Base-by-base conservation (phyloP, 805 yeast genomes). In the Vanderwaltozyma verrucispora region DNA sequence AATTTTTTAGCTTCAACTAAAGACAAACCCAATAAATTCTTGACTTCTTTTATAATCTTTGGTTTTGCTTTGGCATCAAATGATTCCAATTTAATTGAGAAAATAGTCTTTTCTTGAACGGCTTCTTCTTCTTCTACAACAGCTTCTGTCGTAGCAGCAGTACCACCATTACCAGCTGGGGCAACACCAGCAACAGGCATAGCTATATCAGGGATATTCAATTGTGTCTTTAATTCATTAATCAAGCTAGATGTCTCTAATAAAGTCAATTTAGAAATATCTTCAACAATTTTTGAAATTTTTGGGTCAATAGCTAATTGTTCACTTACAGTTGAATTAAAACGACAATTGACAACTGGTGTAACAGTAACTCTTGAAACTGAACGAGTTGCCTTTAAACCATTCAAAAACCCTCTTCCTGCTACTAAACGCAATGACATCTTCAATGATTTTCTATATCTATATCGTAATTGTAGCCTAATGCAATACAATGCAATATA, bases 1-100 rank as follows among this genome's bases (percentile, higher is more conserved):
- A 92, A 84, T 69, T 92, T 92, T 78, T 92, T 92, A 45, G 96
- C 84, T 62, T 92, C 97, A 43, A 92, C 98, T 51, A 92, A 73
- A 6, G 95, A 85, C 53, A 92, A 72, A 13, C 96, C 96, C 55
- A 92, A 73, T 57, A 89, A 69, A 44, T 81, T 72, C 71, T 92
- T 92, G 52, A 92, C 94, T 68, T 92, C 98, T 71, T 92, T 92
- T 62, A 92, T 92, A 63, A 92, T 77, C 80, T 92, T 92, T 43
- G 99, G 95, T 72, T 92, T 92, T 41, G 94, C 65, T 68, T 87
- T 88, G 42, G 97, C 76, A 54, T 92, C 98, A 53, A 92, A 88
- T 30, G 89, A 74, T 62, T 89, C 97, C 56, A 89, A 77, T 68
- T 89, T 92, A 60, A 89, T 67, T 56, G 85, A 71, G 69, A 92